phyloP scores from a whole-genome alignment of 129 eudicot species.

The Gnaphalium uliginosum region DNA sequence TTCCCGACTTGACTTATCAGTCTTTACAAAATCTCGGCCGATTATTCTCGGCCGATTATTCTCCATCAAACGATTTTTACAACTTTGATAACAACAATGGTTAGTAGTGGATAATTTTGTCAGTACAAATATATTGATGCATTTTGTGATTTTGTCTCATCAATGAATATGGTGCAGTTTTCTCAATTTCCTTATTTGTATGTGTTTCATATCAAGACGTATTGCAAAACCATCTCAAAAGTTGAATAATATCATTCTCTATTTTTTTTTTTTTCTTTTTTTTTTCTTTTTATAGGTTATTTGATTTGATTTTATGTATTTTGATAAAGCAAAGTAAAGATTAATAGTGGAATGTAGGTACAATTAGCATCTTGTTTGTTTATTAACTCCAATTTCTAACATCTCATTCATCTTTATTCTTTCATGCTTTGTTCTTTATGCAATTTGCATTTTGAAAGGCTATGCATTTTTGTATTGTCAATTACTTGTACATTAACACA shows the following conservation, averaged over 20 bases:
- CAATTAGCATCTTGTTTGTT: slow-evolving; percentile 17
- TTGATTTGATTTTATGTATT: not conserved
- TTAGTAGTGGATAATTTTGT: not conserved
- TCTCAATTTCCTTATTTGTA: not conserved
- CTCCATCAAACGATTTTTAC: no score
- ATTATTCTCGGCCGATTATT: no score
- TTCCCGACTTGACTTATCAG: no score
- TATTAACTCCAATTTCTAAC: slow-evolving; percentile 18
- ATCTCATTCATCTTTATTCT: slow-evolving; percentile 48
- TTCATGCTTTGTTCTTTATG: slow-evolving; percentile 39
- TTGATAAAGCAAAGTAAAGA: not conserved
- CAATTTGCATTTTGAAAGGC: slow-evolving; percentile 33
- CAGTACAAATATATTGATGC: not conserved
- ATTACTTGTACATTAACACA: slow-evolving; percentile 17
- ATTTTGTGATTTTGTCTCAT: not conserved
- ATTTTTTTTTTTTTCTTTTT: no score
- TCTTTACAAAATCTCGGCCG: no score
- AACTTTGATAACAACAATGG: not conserved
- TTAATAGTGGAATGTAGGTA: slow-evolving; percentile 1
- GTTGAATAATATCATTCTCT: not conserved
- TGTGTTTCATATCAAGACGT: not conserved
- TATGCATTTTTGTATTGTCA: slow-evolving; percentile 17
- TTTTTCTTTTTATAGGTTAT: no score
- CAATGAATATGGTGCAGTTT: not conserved
- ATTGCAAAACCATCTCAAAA: no score